These are phyloP conservation scores for Chrysopogon serrulatus DNA, from an alignment of 176 grass and related monocot species.

Conservation along the genomic window DNA sequence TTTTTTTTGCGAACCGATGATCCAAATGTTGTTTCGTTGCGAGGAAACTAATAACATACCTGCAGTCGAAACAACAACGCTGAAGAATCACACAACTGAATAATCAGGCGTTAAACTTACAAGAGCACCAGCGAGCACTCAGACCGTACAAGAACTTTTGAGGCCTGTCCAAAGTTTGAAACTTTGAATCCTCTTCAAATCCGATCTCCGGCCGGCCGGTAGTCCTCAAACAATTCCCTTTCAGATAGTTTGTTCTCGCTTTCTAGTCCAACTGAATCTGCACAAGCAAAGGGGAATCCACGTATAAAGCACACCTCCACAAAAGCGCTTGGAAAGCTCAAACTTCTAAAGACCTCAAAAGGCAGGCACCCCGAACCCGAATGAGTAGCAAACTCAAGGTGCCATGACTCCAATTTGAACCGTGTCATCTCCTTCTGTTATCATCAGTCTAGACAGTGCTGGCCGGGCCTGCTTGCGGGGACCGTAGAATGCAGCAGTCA, in stretches of 20 bases:
- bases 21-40: too few relatives aligned
- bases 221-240: slow-evolving; percentile 21
- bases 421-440: background rate
- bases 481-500: background rate
- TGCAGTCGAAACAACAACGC: too few relatives aligned
- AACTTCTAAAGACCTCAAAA: slow-evolving; percentile 56
- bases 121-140: background rate
- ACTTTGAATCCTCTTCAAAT: slow-evolving; percentile 22
- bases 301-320: slow-evolving; percentile 39
- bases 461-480: background rate
- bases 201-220: background rate
- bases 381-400: slow-evolving; percentile 38
- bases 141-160: background rate
- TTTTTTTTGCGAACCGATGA: too few relatives aligned
- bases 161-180: slow-evolving; percentile 25
- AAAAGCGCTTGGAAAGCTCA: slow-evolving; percentile 39
- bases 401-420: slow-evolving; percentile 45
- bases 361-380: slow-evolving; percentile 32
- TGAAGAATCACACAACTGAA: background rate
- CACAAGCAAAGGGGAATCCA: slow-evolving; percentile 44
- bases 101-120: background rate
- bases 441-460: background rate
- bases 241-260: slow-evolving; percentile 4
- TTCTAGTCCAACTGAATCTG: slow-evolving; percentile 36
- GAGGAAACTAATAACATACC: too few relatives aligned